Evolutionary conservation across 805 yeast genomes (phyloP).

Genomic region (Starmerella sirachaensis): DNA sequence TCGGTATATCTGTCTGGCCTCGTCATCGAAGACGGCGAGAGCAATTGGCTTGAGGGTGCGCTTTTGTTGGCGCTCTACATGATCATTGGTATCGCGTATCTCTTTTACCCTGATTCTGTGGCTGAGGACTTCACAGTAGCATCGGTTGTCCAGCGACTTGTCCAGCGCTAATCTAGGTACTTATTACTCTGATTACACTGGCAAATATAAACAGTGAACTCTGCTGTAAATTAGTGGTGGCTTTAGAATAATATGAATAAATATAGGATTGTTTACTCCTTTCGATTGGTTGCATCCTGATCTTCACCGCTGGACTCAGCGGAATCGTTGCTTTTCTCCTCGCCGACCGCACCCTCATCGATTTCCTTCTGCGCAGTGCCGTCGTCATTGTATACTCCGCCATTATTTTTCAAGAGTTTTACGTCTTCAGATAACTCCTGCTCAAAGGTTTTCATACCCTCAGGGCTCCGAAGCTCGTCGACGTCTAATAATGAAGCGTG

Average conservation of each 20-base stretch:
- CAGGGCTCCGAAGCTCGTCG: conserved; percentile 14
- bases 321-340: no score
- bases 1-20: conserved; percentile 81
- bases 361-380: background rate
- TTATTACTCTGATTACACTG: background rate
- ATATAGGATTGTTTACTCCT: no score
- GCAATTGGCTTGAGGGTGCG: conserved; percentile 95
- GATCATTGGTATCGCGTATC: conserved; percentile 82
- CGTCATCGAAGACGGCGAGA: conserved; percentile 82
- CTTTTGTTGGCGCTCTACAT: conserved; percentile 79
- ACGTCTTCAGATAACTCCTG: conserved; percentile 14
- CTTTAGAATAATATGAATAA: no score
- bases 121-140: conserved; percentile 7
- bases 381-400: background rate
- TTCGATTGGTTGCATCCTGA: no score
- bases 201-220: no score
- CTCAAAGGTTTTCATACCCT: conserved; percentile 16
- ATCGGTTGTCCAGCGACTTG: no score
- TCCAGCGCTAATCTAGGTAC: no score
- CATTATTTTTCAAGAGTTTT: conserved; percentile 2
- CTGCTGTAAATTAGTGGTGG: background rate
- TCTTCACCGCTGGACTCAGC: no score
- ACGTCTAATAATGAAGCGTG: conserved; percentile 28
- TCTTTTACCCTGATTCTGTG: conserved; percentile 51
- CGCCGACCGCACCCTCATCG: no score